Conservation (phyloP, 768 basidiomycete species). For the Auricularia cornea region DNA sequence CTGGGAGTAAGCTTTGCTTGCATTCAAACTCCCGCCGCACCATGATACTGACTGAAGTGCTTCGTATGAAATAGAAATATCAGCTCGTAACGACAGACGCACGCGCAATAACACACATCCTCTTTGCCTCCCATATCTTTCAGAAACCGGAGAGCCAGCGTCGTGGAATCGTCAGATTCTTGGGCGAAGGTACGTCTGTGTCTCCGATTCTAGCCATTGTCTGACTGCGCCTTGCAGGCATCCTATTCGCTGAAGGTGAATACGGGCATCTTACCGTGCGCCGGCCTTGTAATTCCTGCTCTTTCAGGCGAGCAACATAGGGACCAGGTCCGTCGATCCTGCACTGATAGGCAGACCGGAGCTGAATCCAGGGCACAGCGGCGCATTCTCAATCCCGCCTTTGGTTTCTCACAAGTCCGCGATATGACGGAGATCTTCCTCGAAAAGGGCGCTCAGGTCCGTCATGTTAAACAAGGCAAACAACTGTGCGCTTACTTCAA, state of each 20-base stretch:
- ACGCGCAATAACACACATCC: conserved; percentile 54
- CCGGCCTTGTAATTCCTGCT: too few relatives aligned
- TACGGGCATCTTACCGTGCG: too few relatives aligned
- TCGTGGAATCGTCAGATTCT: conserved; percentile 30
- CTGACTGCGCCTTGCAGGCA: neutral
- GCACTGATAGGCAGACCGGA: neutral
- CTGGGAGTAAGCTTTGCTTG: neutral
- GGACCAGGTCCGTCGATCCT: neutral
- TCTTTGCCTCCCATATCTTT: conserved; percentile 47
- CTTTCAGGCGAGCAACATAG: neutral
- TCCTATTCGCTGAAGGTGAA: neutral
- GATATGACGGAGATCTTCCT: conserved; percentile 50
- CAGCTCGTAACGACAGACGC: conserved; percentile 49
- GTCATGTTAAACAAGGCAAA: neutral
- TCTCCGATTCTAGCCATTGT: too few relatives aligned
- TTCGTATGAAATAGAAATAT: conserved; percentile 14
- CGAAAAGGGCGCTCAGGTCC: conserved; percentile 44
- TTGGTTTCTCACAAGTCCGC: conserved; percentile 26
- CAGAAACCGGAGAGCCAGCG: conserved; percentile 42
- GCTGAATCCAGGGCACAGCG: neutral
- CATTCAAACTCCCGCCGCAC: too few relatives aligned
- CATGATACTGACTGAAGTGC: neutral
- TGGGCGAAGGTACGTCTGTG: conserved; percentile 29
- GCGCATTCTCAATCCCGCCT: conserved; percentile 32
- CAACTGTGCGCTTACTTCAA: too few relatives aligned